Conservation (phyloP, 2,329 filamentous ascomycete species). For the Ophioceras dolichostomum region DNA sequence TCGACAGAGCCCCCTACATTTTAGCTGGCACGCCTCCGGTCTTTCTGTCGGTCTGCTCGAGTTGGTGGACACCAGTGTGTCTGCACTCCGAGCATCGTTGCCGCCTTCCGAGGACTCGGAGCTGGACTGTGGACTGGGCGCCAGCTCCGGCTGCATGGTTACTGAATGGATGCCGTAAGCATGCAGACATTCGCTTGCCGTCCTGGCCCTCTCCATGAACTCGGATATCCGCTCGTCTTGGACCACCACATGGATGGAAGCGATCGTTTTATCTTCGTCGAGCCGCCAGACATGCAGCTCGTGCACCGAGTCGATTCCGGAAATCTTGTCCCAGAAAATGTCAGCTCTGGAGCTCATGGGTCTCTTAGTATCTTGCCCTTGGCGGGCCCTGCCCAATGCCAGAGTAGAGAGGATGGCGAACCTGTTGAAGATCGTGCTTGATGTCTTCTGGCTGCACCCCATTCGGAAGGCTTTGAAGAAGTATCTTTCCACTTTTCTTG, state of each 20-base stretch:
- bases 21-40: too few relatives aligned
- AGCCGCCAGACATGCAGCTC: constrained; percentile 66
- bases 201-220: constrained; percentile 49
- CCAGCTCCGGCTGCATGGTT: constrained; percentile 55
- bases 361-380: too few relatives aligned
- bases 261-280: constrained; percentile 56
- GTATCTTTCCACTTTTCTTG: constrained; percentile 48
- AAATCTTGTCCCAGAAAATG: too few relatives aligned
- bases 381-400: too few relatives aligned
- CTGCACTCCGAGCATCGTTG: too few relatives aligned
- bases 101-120: too few relatives aligned
- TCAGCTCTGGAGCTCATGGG: constrained; percentile 9
- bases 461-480: constrained; percentile 53
- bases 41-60: too few relatives aligned
- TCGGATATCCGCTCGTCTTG: constrained; percentile 39
- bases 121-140: too few relatives aligned
- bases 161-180: constrained; percentile 61
- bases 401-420: constrained; percentile 17
- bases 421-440: constrained; percentile 55
- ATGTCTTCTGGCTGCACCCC: constrained; percentile 50
- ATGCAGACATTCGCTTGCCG: constrained; percentile 56
- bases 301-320: constrained; percentile 54
- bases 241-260: constrained; percentile 57
- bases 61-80: too few relatives aligned
- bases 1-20: too few relatives aligned